A percentile compares a stretch with the other conserved stretches of the same genome.
These are phyloP conservation scores for Boletus insuetus DNA, from an alignment of 768 basidiomycete species.

Conservation along the genomic window DNA sequence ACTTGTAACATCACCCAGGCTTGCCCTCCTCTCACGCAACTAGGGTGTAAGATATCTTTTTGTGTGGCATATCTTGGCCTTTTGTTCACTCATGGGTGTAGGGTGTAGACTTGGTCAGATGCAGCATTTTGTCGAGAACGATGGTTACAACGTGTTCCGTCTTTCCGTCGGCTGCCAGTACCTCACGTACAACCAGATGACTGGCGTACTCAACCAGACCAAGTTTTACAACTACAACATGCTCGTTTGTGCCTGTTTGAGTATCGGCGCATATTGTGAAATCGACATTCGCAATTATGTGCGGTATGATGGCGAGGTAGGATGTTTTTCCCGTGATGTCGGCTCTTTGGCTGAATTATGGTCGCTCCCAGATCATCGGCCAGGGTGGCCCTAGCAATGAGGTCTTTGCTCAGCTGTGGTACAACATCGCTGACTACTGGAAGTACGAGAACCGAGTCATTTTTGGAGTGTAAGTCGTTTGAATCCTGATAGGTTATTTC, in stretches of 20 bases:
- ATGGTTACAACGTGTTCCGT: conserved; percentile 57
- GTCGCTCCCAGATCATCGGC: conserved; percentile 46
- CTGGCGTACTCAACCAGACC: conserved; percentile 39
- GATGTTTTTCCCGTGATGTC: neutral
- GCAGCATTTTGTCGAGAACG: conserved; percentile 54
- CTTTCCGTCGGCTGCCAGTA: conserved; percentile 63
- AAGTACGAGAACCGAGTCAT: conserved; percentile 39
- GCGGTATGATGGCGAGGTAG: conserved; percentile 46
- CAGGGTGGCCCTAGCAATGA: conserved; percentile 60
- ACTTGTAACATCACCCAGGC: conserved; percentile 38
- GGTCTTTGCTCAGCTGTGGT: conserved; percentile 54
- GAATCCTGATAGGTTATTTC: neutral
- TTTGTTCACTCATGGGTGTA: neutral
- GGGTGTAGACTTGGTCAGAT: conserved; percentile 46
- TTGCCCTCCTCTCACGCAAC: conserved; percentile 44
- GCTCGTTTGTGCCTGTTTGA: conserved; percentile 38
- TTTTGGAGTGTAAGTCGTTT: conserved; percentile 44
- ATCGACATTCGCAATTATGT: conserved; percentile 65
- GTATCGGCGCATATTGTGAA: conserved; percentile 49
- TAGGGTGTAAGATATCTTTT: conserved; percentile 34
- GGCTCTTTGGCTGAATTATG: neutral
- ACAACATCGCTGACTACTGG: conserved; percentile 49
- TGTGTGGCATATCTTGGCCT: neutral
- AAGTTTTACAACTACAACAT: conserved; percentile 54
- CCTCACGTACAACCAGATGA: conserved; percentile 38